Conservation (phyloP, 2,329 filamentous ascomycete species). For the Mycosphaerelloides madeirae region DNA sequence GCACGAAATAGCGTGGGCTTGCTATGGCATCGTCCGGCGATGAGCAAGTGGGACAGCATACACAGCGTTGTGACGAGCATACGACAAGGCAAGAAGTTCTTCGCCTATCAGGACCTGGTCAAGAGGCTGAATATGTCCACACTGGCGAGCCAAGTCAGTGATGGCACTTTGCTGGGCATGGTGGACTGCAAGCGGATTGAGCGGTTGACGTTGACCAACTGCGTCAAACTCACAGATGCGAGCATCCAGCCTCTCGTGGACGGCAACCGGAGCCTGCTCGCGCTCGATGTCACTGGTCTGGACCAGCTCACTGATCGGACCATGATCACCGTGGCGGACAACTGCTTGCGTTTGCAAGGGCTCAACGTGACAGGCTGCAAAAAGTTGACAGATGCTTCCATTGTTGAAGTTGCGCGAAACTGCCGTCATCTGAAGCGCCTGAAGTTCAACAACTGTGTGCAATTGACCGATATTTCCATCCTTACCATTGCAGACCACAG, state of each 20-base stretch:
- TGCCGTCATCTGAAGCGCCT: constrained; percentile 88
- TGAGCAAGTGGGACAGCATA: constrained; percentile 79
- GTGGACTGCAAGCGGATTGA: constrained; percentile 84
- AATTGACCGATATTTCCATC: constrained; percentile 77
- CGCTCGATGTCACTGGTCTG: constrained; percentile 82
- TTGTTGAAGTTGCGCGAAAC: constrained; percentile 72
- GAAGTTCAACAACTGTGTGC: constrained; percentile 89
- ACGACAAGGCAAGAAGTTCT: constrained; percentile 67
- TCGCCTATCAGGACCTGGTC: constrained; percentile 84
- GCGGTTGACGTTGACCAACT: constrained; percentile 87
- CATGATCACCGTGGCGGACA: constrained; percentile 69
- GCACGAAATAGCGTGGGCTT: constrained; percentile 86
- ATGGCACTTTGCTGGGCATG: constrained; percentile 81
- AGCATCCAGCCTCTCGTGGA: constrained; percentile 75
- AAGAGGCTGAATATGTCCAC: constrained; percentile 85
- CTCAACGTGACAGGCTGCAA: constrained; percentile 86
- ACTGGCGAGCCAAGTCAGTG: constrained; percentile 71
- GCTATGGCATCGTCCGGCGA: constrained; percentile 90
- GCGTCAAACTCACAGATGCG: constrained; percentile 74
- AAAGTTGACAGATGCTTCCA: constrained; percentile 78
- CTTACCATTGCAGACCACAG: constrained; percentile 83
- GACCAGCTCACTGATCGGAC: constrained; percentile 76
- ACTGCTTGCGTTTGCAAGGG: constrained; percentile 82
- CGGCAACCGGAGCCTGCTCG: constrained; percentile 75
- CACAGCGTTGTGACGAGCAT: constrained; percentile 76